Evolutionary conservation across 1,284 basidiomycete species (phyloP).

Genomic region (Marasmius fiardii): DNA sequence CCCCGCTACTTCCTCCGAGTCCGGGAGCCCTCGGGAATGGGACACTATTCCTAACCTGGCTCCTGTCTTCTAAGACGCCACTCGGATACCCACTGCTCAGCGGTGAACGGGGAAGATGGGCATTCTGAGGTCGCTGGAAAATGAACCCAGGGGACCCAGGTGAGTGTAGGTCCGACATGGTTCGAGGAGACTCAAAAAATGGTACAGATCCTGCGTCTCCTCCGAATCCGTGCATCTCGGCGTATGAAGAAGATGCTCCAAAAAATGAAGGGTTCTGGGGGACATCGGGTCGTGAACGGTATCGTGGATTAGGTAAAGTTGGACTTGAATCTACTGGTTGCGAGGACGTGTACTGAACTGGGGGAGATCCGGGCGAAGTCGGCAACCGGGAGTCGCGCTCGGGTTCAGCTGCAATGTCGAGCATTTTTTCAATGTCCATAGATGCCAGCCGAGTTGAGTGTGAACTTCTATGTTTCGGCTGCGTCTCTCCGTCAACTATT

Average conservation of each 20-base stretch:
- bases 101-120: neutral
- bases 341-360: neutral
- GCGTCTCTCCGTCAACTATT: neutral
- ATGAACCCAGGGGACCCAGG: neutral
- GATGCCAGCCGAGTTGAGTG: slow-evolving; percentile 21
- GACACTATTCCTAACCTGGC: neutral
- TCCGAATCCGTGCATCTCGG: slow-evolving; percentile 3
- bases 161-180: slow-evolving; percentile 4
- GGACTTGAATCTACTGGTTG: neutral
- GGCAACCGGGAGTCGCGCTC: neutral
- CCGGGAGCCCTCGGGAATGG: neutral
- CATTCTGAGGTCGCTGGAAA: neutral
- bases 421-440: slow-evolving; percentile 50
- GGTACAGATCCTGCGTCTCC: neutral
- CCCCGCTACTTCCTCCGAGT: neutral
- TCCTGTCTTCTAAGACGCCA: neutral
- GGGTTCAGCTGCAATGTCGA: slow-evolving; percentile 37
- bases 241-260: slow-evolving; percentile 1
- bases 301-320: neutral
- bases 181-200: slow-evolving; percentile 8
- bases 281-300: slow-evolving; percentile 6
- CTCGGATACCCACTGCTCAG: neutral
- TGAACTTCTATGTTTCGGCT: slow-evolving; percentile 13
- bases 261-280: slow-evolving; percentile 12
- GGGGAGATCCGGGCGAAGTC: neutral